Evolutionary conservation across 2,329 filamentous ascomycete species (phyloP).

Genomic region (Balansia obtecta): DNA sequence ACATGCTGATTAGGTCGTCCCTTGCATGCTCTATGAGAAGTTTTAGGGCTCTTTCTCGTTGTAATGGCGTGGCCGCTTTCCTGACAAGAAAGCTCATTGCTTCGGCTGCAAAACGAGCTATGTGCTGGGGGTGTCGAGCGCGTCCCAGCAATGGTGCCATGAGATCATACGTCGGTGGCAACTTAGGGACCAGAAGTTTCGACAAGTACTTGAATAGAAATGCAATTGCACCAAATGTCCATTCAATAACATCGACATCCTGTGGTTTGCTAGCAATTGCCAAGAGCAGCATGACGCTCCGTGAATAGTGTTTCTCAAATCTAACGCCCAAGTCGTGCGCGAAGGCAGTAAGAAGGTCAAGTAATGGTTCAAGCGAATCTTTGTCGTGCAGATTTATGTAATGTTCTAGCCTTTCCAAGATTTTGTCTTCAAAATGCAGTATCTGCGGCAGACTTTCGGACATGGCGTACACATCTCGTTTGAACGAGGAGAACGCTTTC

Average conservation of each 20-base stretch:
- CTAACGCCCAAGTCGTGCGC: constrained; percentile 81
- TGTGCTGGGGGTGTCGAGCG: constrained; percentile 69
- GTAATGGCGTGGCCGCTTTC: constrained; percentile 69
- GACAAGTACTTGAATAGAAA: constrained; percentile 98
- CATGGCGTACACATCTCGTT: constrained; percentile 59
- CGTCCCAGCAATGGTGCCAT: constrained; percentile 78
- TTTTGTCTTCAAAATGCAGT: constrained; percentile 75
- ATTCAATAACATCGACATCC: constrained; percentile 86
- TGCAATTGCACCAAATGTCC: constrained; percentile 87
- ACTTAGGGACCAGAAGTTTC: constrained; percentile 69
- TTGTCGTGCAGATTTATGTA: constrained; percentile 70
- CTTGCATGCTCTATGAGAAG: constrained; percentile 61
- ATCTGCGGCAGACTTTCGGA: constrained; percentile 88
- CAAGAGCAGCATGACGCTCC: constrained; percentile 62
- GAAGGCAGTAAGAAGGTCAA: constrained; percentile 83
- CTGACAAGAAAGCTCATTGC: constrained; percentile 87
- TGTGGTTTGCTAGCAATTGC: constrained; percentile 65
- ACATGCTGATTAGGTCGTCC: constrained; percentile 47
- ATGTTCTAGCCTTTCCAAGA: constrained; percentile 63
- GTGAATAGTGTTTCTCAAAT: constrained; percentile 81
- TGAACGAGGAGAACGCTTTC: constrained; percentile 65
- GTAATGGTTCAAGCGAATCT: constrained; percentile 70
- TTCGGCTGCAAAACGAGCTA: constrained; percentile 86
- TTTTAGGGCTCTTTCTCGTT: constrained; percentile 60
- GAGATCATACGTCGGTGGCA: constrained; percentile 72